phyloP scores from a whole-genome alignment of 768 basidiomycete species.

The Zangia roseola region DNA sequence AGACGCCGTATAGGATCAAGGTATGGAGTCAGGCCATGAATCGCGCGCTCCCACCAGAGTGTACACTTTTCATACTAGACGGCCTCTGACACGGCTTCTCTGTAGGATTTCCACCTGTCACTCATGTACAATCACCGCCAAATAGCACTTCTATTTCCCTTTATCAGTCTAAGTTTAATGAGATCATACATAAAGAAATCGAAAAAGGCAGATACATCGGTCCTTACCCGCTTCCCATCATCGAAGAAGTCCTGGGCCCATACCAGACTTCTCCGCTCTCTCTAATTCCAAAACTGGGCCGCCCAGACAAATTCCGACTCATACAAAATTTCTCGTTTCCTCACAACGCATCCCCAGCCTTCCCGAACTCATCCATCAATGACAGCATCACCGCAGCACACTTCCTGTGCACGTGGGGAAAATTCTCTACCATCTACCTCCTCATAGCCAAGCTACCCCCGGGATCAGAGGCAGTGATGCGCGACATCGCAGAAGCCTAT shows the following conservation, averaged over 20 bases:
- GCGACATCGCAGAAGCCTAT: background rate
- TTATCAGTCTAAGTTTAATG: background rate
- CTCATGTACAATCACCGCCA: background rate
- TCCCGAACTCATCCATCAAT: background rate
- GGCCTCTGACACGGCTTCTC: background rate
- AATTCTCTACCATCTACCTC: background rate
- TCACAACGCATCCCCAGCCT: fast-evolving
- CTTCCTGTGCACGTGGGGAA: background rate
- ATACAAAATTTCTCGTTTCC: slow-evolving; percentile 1
- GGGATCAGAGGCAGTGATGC: background rate
- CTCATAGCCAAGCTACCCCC: background rate
- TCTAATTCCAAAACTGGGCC: background rate
- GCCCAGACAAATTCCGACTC: background rate
- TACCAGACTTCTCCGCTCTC: slow-evolving; percentile 1
- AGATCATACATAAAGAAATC: background rate
- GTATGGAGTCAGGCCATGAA: background rate
- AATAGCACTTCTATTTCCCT: background rate
- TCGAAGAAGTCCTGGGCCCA: background rate
- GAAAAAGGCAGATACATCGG: background rate
- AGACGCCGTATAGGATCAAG: background rate
- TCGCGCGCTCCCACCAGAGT: too few relatives aligned
- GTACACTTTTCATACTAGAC: too few relatives aligned
- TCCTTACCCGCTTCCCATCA: background rate
- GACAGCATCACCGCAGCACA: fast-evolving
- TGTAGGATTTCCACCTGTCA: too few relatives aligned